These are phyloP conservation scores for Aegilops umbellulata DNA, from an alignment of 176 grass and related monocot genomes.

Conservation along the genomic window DNA sequence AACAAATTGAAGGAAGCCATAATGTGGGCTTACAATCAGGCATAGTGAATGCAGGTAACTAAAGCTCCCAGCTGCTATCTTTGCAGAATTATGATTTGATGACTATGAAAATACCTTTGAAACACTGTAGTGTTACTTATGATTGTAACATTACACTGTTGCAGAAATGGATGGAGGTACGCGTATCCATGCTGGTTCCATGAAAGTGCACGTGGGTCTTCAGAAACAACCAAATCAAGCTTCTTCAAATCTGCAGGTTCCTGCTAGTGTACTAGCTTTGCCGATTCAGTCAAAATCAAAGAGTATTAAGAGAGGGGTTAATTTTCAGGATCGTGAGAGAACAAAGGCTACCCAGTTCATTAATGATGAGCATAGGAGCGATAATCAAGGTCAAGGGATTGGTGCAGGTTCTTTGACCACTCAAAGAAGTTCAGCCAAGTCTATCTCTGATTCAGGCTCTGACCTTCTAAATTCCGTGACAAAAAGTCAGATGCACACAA, in stretches of 20 bases:
- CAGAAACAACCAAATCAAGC: slow-evolving; percentile 36
- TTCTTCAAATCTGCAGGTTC: slow-evolving; percentile 36
- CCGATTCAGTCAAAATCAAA: slow-evolving; percentile 33
- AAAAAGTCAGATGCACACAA: slow-evolving; percentile 35
- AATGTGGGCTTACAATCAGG: slow-evolving; percentile 26
- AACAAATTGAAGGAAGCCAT: slow-evolving; percentile 40
- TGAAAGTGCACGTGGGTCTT: slow-evolving; percentile 31
- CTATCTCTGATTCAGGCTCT: slow-evolving; percentile 29
- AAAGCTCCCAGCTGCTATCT: slow-evolving; percentile 13
- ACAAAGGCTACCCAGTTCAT: slow-evolving; percentile 15
- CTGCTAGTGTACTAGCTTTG: slow-evolving; percentile 32
- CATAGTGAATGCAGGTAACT: slow-evolving; percentile 37
- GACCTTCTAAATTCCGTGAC: slow-evolving; percentile 37
- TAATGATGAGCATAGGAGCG: slow-evolving; percentile 26
- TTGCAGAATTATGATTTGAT: slow-evolving; percentile 12
- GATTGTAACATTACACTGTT: slow-evolving; percentile 42
- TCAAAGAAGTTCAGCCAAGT: slow-evolving; percentile 37
- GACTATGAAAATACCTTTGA: neutral
- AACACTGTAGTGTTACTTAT: slow-evolving; percentile 31
- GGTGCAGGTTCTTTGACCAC: slow-evolving; percentile 11
- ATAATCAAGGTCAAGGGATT: slow-evolving; percentile 18
- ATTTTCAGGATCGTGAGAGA: slow-evolving; percentile 26
- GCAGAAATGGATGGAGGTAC: slow-evolving; percentile 36
- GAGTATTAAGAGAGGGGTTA: slow-evolving; percentile 29
- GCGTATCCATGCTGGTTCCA: slow-evolving; percentile 14